Conservation (phyloP, 768 basidiomycete species). For the Suillus decipiens region DNA sequence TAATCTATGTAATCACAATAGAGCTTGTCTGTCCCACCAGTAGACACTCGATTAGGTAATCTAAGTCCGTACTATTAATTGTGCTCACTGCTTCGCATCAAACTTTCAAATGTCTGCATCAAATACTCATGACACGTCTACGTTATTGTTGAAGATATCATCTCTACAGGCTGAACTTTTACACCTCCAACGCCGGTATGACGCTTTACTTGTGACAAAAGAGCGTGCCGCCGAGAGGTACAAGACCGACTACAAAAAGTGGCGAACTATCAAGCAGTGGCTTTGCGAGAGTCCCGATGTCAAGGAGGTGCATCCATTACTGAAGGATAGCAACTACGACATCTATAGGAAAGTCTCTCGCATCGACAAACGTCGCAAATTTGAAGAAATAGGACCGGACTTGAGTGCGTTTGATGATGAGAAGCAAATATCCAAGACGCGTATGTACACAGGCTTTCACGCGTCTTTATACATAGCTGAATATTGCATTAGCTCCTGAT, state of each 20-base stretch:
- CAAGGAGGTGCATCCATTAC: conserved; percentile 25
- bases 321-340: conserved; percentile 33
- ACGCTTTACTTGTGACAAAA: conserved; percentile 44
- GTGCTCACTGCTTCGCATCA: neutral
- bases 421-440: neutral
- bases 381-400: conserved; percentile 24
- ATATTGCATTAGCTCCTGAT: neutral
- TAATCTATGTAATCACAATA: too few relatives aligned
- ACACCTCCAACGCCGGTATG: conserved; percentile 43
- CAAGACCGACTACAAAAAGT: conserved; percentile 54
- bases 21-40: too few relatives aligned
- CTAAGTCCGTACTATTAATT: too few relatives aligned
- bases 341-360: conserved; percentile 22
- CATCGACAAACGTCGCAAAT: conserved; percentile 31
- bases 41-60: too few relatives aligned
- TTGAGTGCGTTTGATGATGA: conserved; percentile 9
- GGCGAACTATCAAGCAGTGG: conserved; percentile 48
- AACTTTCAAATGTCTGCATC: conserved; percentile 4
- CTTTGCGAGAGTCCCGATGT: conserved; percentile 39
- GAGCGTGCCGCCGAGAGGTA: conserved; percentile 49
- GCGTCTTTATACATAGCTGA: neutral
- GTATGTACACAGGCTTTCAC: neutral
- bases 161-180: conserved; percentile 34
- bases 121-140: neutral
- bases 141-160: conserved; percentile 9